Evolutionary conservation across 164 flowering plant genomes (phyloP).

Genomic region (Pachysandra terminalis): DNA sequence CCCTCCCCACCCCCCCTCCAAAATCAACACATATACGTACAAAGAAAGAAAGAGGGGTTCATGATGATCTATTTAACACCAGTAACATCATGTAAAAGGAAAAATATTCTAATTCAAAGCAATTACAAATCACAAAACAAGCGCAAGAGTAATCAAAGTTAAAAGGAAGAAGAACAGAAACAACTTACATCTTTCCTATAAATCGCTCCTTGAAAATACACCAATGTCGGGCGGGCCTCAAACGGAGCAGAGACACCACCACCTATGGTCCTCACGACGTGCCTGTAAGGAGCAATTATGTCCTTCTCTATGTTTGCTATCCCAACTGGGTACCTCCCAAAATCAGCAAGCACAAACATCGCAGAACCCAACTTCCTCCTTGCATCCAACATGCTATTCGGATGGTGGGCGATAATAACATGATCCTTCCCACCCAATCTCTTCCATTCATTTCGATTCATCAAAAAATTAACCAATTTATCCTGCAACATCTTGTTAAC

Average conservation of each 20-base stretch:
- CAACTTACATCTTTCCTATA: constrained; percentile 90
- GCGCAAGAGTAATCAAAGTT: not conserved
- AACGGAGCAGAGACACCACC: constrained; percentile 42
- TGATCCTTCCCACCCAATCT: constrained; percentile 66
- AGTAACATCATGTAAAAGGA: not conserved
- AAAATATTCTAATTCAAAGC: not conserved
- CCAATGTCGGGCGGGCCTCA: constrained; percentile 48
- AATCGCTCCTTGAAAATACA: constrained; percentile 85
- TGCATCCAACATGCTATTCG: constrained; percentile 77
- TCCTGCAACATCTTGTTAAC: constrained; percentile 57
- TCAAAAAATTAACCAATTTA: constrained; percentile 61
- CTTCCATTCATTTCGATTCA: constrained; percentile 66
- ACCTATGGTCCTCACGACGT: constrained; percentile 48
- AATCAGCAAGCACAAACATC: constrained; percentile 90
- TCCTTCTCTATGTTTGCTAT: constrained; percentile 79
- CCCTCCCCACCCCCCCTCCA: too few species aligned
- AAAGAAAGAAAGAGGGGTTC: too few species aligned
- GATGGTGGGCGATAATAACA: constrained; percentile 88
- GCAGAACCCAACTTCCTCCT: constrained; percentile 68
- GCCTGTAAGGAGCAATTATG: constrained; percentile 85
- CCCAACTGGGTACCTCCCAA: constrained; percentile 69
- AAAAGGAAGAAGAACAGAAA: constrained; percentile 9
- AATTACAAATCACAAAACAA: not conserved
- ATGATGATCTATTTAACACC: not conserved
- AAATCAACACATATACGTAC: too few species aligned